A percentile compares a stretch with the other conserved stretches of the same genome.
Evolutionary conservation across 1,284 basidiomycete species (phyloP).

Genomic region (Fistulinella cinereoalba): DNA sequence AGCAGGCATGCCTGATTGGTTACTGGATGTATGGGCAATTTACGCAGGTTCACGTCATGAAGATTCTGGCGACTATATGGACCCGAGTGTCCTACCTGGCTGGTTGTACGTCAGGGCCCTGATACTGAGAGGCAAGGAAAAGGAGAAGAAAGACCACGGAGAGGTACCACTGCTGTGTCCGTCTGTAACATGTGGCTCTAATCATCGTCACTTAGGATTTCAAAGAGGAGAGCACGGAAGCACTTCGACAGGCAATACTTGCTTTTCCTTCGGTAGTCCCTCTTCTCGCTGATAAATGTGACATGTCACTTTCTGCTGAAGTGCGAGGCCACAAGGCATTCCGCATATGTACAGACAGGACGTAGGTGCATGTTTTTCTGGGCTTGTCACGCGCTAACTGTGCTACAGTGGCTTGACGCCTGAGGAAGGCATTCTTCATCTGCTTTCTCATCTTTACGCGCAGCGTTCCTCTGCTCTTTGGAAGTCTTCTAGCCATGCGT

Average conservation of each 20-base stretch:
- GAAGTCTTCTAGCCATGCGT: slow-evolving; percentile 66
- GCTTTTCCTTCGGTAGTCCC: slow-evolving; percentile 80
- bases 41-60: slow-evolving; percentile 15
- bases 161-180: slow-evolving; percentile 27
- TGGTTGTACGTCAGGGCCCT: slow-evolving; percentile 79
- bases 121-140: slow-evolving; percentile 60
- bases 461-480: slow-evolving; percentile 74
- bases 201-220: slow-evolving; percentile 10
- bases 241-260: slow-evolving; percentile 68
- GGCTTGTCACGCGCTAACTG: slow-evolving; percentile 6
- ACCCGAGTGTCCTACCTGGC: slow-evolving; percentile 71
- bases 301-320: slow-evolving; percentile 58
- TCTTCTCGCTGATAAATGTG: slow-evolving; percentile 80
- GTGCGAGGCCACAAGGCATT: slow-evolving; percentile 63
- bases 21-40: slow-evolving; percentile 62
- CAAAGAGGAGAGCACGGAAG: slow-evolving; percentile 50
- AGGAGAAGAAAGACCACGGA: slow-evolving; percentile 45
- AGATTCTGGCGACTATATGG: slow-evolving; percentile 37
- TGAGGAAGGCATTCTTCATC: slow-evolving; percentile 51
- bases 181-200: neutral
- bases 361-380: slow-evolving; percentile 39
- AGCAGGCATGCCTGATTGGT: slow-evolving; percentile 75
- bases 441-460: slow-evolving; percentile 84
- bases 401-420: slow-evolving; percentile 37
- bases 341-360: slow-evolving; percentile 64